A percentile compares a stretch with the other conserved stretches of the same genome.
phyloP scores from a whole-genome alignment of 1,284 basidiomycete genomes.

The Ganoderma sinense region DNA sequence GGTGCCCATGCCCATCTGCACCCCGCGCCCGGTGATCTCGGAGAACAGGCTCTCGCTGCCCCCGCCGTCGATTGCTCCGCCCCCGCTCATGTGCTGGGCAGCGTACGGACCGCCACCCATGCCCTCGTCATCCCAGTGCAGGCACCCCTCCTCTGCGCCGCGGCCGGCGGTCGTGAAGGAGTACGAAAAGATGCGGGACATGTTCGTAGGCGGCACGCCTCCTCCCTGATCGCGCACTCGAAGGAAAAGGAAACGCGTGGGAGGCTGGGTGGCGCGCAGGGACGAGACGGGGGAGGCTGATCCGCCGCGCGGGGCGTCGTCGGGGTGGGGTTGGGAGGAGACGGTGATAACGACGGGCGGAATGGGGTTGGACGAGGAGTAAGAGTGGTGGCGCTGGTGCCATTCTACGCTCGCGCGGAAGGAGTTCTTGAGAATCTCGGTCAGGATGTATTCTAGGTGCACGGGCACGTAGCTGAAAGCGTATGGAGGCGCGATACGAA shows the following conservation, averaged over 20 bases:
- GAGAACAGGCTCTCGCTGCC: constrained; percentile 64
- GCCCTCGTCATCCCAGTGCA: constrained; percentile 48
- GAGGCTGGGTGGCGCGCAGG: background rate
- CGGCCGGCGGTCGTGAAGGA: constrained; percentile 85
- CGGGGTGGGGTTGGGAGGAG: constrained; percentile 54
- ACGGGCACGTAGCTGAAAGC: constrained; percentile 81
- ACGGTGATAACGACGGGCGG: constrained; percentile 80
- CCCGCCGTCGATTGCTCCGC: constrained; percentile 66
- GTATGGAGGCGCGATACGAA: constrained; percentile 26
- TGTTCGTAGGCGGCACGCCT: constrained; percentile 78
- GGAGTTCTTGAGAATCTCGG: constrained; percentile 88
- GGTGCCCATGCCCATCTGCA: constrained; percentile 79
- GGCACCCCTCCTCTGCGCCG: constrained; percentile 40
- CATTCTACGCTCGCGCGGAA: constrained; percentile 91
- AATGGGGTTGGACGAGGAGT: constrained; percentile 47
- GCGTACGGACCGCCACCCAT: constrained; percentile 73
- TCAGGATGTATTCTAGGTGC: constrained; percentile 90
- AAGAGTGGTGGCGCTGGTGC: constrained; percentile 52
- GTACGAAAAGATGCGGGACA: constrained; percentile 87
- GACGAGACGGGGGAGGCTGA: constrained; percentile 8
- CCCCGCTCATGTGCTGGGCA: constrained; percentile 74
- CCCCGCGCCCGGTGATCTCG: constrained; percentile 77
- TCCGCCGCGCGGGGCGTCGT: constrained; percentile 1
- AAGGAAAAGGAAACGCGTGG: constrained; percentile 69
- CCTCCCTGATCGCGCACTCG: constrained; percentile 89